Evolutionary conservation across 495 filamentous ascomycete genomes (phyloP).

Genomic region (Penicillium cataractarum): DNA sequence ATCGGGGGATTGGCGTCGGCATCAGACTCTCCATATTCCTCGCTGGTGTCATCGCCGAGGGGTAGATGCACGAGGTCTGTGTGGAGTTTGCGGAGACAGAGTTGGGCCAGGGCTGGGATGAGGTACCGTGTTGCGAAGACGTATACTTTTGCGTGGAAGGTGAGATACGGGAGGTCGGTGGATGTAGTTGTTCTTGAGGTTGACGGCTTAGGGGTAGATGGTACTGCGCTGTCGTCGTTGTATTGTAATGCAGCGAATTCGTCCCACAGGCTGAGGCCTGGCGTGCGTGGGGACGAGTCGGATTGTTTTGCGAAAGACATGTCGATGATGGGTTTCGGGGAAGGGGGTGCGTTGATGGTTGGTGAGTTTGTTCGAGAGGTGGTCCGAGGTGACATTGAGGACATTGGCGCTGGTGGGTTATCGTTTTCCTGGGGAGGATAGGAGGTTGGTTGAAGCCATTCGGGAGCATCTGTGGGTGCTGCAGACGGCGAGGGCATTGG

Average conservation of each 20-base stretch:
- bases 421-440: background rate
- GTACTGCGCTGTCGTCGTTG: constrained; percentile 26
- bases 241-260: constrained; percentile 45
- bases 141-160: constrained; percentile 53
- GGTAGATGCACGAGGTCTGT: constrained; percentile 38
- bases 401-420: background rate
- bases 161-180: constrained; percentile 42
- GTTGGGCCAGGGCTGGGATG: constrained; percentile 47
- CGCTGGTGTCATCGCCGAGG: constrained; percentile 20
- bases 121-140: constrained; percentile 51
- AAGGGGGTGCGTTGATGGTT: background rate
- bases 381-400: background rate
- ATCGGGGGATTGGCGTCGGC: background rate
- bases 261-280: constrained; percentile 46
- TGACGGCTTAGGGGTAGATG: constrained; percentile 9
- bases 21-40: too few relatives aligned
- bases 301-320: constrained; percentile 47
- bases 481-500: background rate
- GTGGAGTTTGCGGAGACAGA: constrained; percentile 50
- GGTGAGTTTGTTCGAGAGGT: background rate
- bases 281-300: constrained; percentile 34
- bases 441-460: background rate
- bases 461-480: background rate
- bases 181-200: constrained; percentile 6
- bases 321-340: constrained; percentile 27